Percentiles rank a stretch among this genome's conserved stretches.
phyloP scores from a whole-genome alignment of 2,329 filamentous ascomycete species.

The Podosphaera xanthii region DNA sequence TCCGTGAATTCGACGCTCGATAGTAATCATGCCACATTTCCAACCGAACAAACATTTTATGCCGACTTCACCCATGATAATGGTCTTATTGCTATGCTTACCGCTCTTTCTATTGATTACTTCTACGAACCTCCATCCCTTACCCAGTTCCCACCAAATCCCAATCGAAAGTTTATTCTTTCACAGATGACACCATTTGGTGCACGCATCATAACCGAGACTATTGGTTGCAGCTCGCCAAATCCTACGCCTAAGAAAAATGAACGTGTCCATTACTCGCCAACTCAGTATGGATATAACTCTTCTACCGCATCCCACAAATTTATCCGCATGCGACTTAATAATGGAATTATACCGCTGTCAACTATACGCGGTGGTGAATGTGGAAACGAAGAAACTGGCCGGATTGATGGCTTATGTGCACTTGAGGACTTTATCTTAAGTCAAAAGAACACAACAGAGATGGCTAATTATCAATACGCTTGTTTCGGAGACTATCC shows the following conservation, averaged over 20 bases:
- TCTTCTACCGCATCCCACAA: slow-evolving; percentile 21
- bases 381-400: slow-evolving; percentile 17
- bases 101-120: slow-evolving; percentile 30
- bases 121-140: slow-evolving; percentile 24
- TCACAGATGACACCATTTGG: slow-evolving; percentile 30
- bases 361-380: slow-evolving; percentile 23
- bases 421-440: slow-evolving; percentile 20
- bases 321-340: slow-evolving; percentile 26
- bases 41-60: slow-evolving; percentile 42
- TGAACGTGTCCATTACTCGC: slow-evolving; percentile 21
- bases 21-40: slow-evolving; percentile 42
- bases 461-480: slow-evolving; percentile 23
- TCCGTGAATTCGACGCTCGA: slow-evolving; percentile 58
- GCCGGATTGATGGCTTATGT: slow-evolving; percentile 24
- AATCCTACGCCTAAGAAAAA: slow-evolving; percentile 20
- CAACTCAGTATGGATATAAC: slow-evolving; percentile 23
- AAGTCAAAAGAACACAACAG: slow-evolving; percentile 19
- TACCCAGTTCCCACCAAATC: slow-evolving; percentile 20
- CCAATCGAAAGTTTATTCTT: slow-evolving; percentile 24
- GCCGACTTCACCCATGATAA: slow-evolving; percentile 86
- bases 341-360: slow-evolving; percentile 25
- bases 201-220: slow-evolving; percentile 29
- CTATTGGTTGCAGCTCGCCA: slow-evolving; percentile 25
- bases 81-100: slow-evolving; percentile 45
- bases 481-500: slow-evolving; percentile 27